Percentiles rank a stretch among this genome's conserved stretches.
Conservation (phyloP, 441 rosid species). For the Corymbia citriodora region DNA sequence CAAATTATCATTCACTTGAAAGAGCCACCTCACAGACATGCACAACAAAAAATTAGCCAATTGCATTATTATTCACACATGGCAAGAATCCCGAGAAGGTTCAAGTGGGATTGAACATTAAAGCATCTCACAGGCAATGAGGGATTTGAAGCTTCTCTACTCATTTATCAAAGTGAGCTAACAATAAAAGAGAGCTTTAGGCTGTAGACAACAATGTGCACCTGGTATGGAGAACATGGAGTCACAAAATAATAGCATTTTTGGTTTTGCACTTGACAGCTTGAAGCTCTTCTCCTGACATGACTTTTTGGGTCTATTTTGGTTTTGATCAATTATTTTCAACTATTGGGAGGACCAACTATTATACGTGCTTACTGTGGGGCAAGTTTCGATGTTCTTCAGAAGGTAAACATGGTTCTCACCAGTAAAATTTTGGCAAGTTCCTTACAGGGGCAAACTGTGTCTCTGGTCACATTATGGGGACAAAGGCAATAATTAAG, state of each 20-base stretch:
- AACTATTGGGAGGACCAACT: not conserved
- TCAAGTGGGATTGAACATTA: not conserved
- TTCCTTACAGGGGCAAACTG: not conserved
- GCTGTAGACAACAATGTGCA: not conserved
- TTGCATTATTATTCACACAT: not conserved
- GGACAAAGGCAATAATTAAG: not conserved
- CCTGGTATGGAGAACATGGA: not conserved
- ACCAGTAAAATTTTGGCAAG: not conserved
- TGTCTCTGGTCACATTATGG: not conserved
- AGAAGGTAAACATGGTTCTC: not conserved
- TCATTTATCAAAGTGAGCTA: not conserved
- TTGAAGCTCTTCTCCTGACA: not conserved
- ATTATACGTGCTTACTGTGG: not conserved
- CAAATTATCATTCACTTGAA: not conserved
- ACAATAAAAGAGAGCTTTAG: not conserved
- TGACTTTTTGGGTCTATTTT: not conserved
- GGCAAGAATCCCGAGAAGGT: not conserved
- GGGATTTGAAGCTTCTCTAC: not conserved
- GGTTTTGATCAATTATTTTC: not conserved
- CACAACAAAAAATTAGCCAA: not conserved
- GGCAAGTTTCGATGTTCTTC: not conserved
- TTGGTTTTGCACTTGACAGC: not conserved
- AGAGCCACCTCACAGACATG: not conserved
- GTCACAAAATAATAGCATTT: not conserved
- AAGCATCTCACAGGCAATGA: not conserved